Conservation (phyloP, 2,329 filamentous ascomycete genomes). For the Bipolaris gigantea region DNA sequence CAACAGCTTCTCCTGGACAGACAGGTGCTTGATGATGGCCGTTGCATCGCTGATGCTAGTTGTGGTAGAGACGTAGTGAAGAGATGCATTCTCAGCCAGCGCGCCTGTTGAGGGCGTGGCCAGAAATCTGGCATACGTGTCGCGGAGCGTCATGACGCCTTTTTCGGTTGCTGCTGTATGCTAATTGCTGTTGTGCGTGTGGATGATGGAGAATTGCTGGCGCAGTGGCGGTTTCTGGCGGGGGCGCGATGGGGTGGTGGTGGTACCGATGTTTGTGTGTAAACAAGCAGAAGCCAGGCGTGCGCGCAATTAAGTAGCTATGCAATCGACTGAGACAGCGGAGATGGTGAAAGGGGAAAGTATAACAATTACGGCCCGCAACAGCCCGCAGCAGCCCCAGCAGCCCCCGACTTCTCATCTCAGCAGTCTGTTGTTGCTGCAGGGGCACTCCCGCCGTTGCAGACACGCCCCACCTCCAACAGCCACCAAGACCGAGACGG, state of each 20-base stretch:
- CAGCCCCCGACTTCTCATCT: slow-evolving; percentile 9
- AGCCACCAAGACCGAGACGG: slow-evolving; percentile 11
- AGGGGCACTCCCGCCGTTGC: slow-evolving; percentile 11
- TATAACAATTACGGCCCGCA: slow-evolving; percentile 8
- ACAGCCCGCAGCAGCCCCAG: slow-evolving; percentile 7
- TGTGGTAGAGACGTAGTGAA: slow-evolving; percentile 87
- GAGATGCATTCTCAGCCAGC: slow-evolving; percentile 50
- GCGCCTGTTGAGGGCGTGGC: slow-evolving; percentile 47
- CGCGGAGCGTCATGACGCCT: slow-evolving; percentile 33
- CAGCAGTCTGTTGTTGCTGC: slow-evolving; percentile 13
- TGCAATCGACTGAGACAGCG: slow-evolving; percentile 1
- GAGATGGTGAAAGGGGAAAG: slow-evolving; percentile 19
- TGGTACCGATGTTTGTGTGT: slow-evolving; percentile 8
- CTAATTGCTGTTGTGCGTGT: slow-evolving; percentile 17
- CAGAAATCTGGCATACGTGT: slow-evolving; percentile 53
- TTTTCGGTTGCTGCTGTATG: slow-evolving; percentile 5
- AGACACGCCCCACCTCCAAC: slow-evolving; percentile 9
- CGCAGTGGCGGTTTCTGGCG: slow-evolving; percentile 11
- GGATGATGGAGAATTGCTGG: slow-evolving; percentile 7
- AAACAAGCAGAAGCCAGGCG: slow-evolving; percentile 16
- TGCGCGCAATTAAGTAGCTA: slow-evolving; percentile 8
- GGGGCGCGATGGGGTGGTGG: slow-evolving; percentile 11
- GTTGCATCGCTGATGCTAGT: slow-evolving; percentile 70
- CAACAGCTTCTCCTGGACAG: slow-evolving; percentile 69
- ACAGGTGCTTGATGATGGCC: slow-evolving; percentile 82